phyloP scores from a whole-genome alignment of 768 basidiomycete species.

The Tylopilus sp. region DNA sequence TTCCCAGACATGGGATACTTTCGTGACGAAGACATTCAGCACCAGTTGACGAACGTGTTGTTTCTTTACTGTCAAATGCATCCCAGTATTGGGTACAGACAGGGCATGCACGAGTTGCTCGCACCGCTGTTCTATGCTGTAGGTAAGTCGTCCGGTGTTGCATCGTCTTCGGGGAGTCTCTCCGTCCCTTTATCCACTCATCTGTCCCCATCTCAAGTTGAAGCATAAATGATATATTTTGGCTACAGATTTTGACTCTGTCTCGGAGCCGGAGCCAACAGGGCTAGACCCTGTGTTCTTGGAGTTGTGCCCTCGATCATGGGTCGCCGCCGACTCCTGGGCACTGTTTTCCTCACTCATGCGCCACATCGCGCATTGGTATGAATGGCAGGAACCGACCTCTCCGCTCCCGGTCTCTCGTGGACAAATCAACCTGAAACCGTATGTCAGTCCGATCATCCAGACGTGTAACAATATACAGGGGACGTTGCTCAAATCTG shows the following conservation, averaged over 20 bases:
- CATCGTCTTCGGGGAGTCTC: conserved; percentile 2
- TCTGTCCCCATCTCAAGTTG: conserved; percentile 21
- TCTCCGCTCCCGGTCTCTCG: conserved; percentile 30
- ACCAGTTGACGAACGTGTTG: conserved; percentile 79
- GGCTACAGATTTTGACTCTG: conserved; percentile 72
- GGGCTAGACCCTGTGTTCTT: conserved; percentile 38
- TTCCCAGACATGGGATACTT: conserved; percentile 98
- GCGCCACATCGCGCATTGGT: conserved; percentile 76
- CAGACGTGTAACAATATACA: conserved; percentile 80
- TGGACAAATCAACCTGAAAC: conserved; percentile 46
- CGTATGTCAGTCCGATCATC: conserved; percentile 83
- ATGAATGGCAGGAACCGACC: conserved; percentile 59
- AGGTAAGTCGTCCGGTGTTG: conserved; percentile 21
- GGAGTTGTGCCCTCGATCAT: conserved; percentile 62
- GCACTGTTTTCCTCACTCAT: conserved; percentile 78
- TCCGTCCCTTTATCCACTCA: conserved; percentile 10
- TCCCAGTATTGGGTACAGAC: conserved; percentile 86
- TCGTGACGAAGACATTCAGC: conserved; percentile 68
- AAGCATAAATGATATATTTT: conserved; percentile 24
- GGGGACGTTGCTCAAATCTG: conserved; percentile 60
- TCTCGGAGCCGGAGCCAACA: conserved; percentile 35
- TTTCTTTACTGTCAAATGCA: conserved; percentile 81
- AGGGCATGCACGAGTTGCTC: conserved; percentile 98
- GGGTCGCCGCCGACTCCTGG: conserved; percentile 87
- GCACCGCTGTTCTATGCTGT: conserved; percentile 79